Conservation (phyloP, 176 grass and related monocot genomes). For the Melocanna baccifera region DNA sequence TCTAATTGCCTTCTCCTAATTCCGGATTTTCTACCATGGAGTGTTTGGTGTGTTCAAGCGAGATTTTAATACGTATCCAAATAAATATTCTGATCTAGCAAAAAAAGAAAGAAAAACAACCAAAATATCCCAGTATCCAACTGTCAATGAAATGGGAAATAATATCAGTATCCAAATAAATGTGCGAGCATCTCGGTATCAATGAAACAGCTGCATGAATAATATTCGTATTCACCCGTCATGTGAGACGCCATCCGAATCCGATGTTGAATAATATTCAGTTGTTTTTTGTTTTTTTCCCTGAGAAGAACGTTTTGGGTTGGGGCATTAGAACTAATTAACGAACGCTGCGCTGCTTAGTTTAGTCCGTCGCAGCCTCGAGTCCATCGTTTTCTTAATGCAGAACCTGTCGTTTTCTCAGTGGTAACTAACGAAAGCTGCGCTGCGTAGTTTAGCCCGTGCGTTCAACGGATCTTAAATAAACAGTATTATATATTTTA, state of each 20-base stretch:
- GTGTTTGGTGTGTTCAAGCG: not conserved
- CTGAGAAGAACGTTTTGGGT: not conserved
- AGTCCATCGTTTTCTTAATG: conserved; percentile 19
- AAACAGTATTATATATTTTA: too few species aligned
- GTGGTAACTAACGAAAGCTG: not conserved
- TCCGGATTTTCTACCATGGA: not conserved
- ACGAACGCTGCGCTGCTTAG: too few species aligned
- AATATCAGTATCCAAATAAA: too few species aligned
- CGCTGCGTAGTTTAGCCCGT: not conserved
- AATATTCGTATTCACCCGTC: not conserved
- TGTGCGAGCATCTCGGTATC: too few species aligned
- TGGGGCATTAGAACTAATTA: not conserved
- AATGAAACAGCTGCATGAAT: not conserved
- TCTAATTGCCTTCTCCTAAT: not conserved
- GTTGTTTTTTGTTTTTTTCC: not conserved
- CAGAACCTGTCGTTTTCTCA: not conserved
- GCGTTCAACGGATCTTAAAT: too few species aligned
- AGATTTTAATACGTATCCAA: not conserved
- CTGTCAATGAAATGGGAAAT: not conserved
- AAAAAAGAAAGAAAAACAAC: too few species aligned
- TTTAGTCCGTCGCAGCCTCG: too few species aligned
- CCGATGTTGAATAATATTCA: not conserved
- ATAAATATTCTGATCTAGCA: not conserved
- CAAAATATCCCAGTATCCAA: not conserved
- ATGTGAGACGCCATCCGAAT: not conserved